Percentiles rank a stretch among this genome's conserved stretches.
Evolutionary conservation across 257 asterid species (phyloP).

Genomic region (Euphrasia confusa): DNA sequence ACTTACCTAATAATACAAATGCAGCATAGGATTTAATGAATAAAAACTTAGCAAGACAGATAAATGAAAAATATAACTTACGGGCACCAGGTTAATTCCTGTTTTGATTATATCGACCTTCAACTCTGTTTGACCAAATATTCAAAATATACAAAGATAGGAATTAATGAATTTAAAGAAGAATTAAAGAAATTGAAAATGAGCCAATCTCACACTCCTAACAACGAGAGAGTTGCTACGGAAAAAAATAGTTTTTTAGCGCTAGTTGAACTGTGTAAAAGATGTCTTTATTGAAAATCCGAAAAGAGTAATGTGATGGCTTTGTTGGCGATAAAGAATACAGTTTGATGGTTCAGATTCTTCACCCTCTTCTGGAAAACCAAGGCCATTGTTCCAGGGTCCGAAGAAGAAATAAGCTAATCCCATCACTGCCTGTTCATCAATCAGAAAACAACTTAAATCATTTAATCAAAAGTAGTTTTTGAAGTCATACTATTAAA

Average conservation of each 20-base stretch:
- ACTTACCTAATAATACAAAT: neutral
- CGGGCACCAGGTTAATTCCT: slow-evolving; percentile 89
- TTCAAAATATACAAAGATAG: slow-evolving; percentile 9
- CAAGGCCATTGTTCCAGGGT: slow-evolving; percentile 69
- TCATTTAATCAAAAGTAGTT: neutral
- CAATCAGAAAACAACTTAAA: neutral
- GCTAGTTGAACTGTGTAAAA: too few relatives aligned
- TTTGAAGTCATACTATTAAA: too few relatives aligned
- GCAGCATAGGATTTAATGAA: too few relatives aligned
- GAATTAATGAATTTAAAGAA: neutral
- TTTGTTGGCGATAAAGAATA: too few relatives aligned
- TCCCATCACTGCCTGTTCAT: slow-evolving; percentile 47
- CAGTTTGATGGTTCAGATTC: too few relatives aligned
- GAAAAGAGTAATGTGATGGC: too few relatives aligned
- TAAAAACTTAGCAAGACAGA: slow-evolving; percentile 6
- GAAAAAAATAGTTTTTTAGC: too few relatives aligned
- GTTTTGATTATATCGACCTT: slow-evolving; percentile 80
- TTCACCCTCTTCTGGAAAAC: slow-evolving; percentile 1
- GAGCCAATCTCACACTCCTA: too few relatives aligned
- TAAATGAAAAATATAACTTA: slow-evolving; percentile 32
- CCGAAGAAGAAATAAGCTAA: slow-evolving; percentile 67
- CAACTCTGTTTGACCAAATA: slow-evolving; percentile 65
- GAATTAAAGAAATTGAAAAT: too few relatives aligned
- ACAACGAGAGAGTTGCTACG: too few relatives aligned
- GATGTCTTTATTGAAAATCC: too few relatives aligned